Evolutionary conservation across 2,329 filamentous ascomycete species (phyloP).

Genomic region (Aureobasidium uvarum): DNA sequence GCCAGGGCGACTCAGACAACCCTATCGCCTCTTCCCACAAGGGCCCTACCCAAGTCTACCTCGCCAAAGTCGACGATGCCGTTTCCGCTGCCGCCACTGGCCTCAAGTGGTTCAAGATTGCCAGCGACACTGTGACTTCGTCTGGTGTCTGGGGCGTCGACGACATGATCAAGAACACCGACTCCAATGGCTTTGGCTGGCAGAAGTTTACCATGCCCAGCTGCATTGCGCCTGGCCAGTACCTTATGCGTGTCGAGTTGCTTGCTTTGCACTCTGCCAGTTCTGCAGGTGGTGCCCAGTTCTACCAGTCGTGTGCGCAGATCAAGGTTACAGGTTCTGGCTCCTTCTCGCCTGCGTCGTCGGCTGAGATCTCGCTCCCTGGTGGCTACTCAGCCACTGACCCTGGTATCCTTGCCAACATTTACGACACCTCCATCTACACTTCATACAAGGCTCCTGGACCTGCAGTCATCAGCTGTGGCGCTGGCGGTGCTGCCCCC

Average conservation of each 20-base stretch:
- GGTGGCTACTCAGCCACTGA: conserved; percentile 30
- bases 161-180: conserved; percentile 35
- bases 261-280: conserved; percentile 56
- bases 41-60: conserved; percentile 32
- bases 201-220: conserved; percentile 46
- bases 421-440: conserved; percentile 31
- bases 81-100: conserved; percentile 46
- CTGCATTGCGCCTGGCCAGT: conserved; percentile 55
- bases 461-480: conserved; percentile 40
- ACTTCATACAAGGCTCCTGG: conserved; percentile 46
- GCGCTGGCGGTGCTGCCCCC: conserved; percentile 27
- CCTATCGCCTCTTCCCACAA: conserved; percentile 31
- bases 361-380: conserved; percentile 27
- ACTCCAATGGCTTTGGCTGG: conserved; percentile 39
- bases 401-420: conserved; percentile 30
- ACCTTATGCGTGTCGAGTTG: conserved; percentile 56
- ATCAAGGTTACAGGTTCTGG: conserved; percentile 30
- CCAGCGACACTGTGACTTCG: conserved; percentile 49
- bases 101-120: conserved; percentile 54
- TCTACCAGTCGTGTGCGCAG: conserved; percentile 41
- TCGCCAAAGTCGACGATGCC: conserved; percentile 47
- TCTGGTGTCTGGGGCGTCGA: conserved; percentile 52
- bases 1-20: conserved; percentile 27
- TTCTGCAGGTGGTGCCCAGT: conserved; percentile 44
- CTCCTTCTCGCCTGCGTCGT: neutral